Percentiles rank a stretch among this genome's conserved stretches.
These are phyloP conservation scores for Phanerodontia chrysosporium DNA, from an alignment of 768 basidiomycete species.

Conservation along the genomic window DNA sequence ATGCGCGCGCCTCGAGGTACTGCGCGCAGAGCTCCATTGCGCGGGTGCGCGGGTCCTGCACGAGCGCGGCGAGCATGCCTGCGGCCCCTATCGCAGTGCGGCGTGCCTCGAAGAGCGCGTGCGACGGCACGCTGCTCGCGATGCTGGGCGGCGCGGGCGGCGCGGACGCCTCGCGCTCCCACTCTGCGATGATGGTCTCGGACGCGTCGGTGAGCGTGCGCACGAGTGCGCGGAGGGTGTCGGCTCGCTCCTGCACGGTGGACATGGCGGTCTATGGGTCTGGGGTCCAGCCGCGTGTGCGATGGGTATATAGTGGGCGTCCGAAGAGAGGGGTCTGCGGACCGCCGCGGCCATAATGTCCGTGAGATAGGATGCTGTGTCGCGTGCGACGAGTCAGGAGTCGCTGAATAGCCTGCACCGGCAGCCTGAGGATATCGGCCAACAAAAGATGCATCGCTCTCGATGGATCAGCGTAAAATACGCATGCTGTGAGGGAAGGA, in stretches of 20 bases:
- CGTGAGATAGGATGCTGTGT: no score
- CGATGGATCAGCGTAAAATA: no score
- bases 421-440: no score
- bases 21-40: neutral
- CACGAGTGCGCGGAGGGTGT: neutral
- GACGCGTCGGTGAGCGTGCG: neutral
- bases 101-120: neutral
- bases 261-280: neutral
- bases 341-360: no score
- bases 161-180: neutral
- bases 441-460: no score
- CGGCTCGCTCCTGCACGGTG: neutral
- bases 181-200: neutral
- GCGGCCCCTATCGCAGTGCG: neutral
- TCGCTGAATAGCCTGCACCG: no score
- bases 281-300: no score
- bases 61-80: neutral
- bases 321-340: no score
- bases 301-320: no score
- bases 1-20: slow-evolving; percentile 4
- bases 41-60: neutral
- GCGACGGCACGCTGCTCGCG: neutral
- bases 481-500: no score
- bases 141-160: neutral
- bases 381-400: no score